Base-by-base conservation (phyloP, 2,329 filamentous ascomycete species). In the Arthrobotrys sinensis region DNA sequence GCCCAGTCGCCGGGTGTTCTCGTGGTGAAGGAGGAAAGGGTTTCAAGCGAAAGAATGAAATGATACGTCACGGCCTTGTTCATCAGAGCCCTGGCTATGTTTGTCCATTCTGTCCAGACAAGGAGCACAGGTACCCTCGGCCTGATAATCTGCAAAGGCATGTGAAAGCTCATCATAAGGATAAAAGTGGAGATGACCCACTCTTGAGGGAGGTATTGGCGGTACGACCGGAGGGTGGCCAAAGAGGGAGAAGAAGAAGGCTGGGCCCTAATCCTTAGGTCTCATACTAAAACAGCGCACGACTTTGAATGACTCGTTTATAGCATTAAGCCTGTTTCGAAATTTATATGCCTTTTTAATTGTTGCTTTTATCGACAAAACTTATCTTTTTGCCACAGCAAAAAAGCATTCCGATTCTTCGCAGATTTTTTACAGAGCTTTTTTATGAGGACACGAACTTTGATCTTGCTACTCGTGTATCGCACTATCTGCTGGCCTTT, bases 131-230 rank as follows among this genome's bases (percentile, higher is more conserved):
- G 83, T 98, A 98, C 84, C 96, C 96, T 4, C 88, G 96, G 81
- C 96, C 96, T 38, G 96, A 99, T 84, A 98, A 98, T 86, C 86
- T 99, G 70, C 95, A 97, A 86, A 90, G 95, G 84, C 96, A 99
- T 84, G 96, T 98, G 38, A 90, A 93, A 68, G 93, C 96, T 48
- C 95, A 98, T 83, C 96, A 98, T 83, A 86, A 91, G 45, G 94
- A 98, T 82, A 96, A 93, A 84, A 91, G 92, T 83, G 95, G 94
- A 84, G 94, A 97, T 81, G 95, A 98, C 82, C 90, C 92, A 0
- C 85, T 88, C 68, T 86, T 99, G 46, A 89, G 94, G 65, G 91
- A 95, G 60, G 95, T 98, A 0, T 89, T 98, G 43, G 89, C 93
- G 1, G 94, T 97, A 83, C 88, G 96, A 64, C 90, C 92, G 2